phyloP scores from a whole-genome alignment of 352 stramenopile species.

The Phytopythium helicoides region DNA sequence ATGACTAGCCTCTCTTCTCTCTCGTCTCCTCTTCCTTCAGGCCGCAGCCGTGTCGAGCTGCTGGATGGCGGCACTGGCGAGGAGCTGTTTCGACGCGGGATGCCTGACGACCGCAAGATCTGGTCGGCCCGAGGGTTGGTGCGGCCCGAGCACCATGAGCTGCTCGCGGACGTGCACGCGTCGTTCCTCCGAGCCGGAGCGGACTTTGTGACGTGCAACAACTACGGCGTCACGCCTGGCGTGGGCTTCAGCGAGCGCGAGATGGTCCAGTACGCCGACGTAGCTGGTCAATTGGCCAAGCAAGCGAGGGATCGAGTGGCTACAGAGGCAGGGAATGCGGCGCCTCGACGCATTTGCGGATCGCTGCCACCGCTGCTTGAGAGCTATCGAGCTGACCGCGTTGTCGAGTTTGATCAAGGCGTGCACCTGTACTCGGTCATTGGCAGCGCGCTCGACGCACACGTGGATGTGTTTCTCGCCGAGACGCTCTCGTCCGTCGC shows the following conservation, averaged over 20 bases:
- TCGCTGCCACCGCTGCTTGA: slow-evolving; percentile 87
- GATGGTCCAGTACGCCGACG: slow-evolving; percentile 44
- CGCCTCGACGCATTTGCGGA: slow-evolving; percentile 43
- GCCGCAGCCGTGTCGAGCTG: slow-evolving; percentile 25
- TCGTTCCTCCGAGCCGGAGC: slow-evolving; percentile 81
- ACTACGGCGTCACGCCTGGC: slow-evolving; percentile 87
- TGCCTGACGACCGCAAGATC: slow-evolving; percentile 87
- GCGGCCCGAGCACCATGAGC: slow-evolving; percentile 58
- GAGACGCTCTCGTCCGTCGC: slow-evolving; percentile 88
- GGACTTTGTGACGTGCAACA: slow-evolving; percentile 89
- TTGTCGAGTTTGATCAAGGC: slow-evolving; percentile 64
- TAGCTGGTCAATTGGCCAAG: slow-evolving; percentile 60
- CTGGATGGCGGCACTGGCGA: slow-evolving; percentile 90
- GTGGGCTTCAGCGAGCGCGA: slow-evolving; percentile 78
- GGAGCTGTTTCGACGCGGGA: slow-evolving; percentile 80
- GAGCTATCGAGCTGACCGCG: slow-evolving; percentile 84
- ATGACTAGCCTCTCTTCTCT: no score
- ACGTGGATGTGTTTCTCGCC: slow-evolving; percentile 80
- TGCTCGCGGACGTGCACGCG: slow-evolving; percentile 74
- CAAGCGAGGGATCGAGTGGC: slow-evolving; percentile 25
- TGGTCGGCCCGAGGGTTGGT: slow-evolving; percentile 89
- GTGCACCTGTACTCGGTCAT: slow-evolving; percentile 72
- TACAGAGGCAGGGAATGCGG: neutral
- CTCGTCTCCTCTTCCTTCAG: neutral
- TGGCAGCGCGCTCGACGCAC: slow-evolving; percentile 50